phyloP scores from a whole-genome alignment of 768 basidiomycete species.

The Heimioporus sp. region DNA sequence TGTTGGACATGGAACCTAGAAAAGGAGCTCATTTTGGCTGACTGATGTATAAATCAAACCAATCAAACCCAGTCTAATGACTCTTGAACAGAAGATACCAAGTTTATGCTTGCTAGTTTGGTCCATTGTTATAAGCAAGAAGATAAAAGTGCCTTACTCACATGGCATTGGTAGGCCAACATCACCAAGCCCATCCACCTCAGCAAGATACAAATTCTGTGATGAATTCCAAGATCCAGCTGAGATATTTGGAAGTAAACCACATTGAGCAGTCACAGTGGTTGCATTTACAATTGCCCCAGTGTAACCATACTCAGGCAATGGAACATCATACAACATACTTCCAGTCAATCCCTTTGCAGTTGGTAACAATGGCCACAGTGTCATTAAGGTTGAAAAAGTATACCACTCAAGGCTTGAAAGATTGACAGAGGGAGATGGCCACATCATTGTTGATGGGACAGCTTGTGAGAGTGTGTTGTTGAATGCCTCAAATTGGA shows the following conservation, averaged over 20 bases:
- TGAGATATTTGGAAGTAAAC: constrained; percentile 8
- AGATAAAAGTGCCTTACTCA: background rate
- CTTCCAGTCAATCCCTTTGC: constrained; percentile 10
- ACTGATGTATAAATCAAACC: too few species aligned
- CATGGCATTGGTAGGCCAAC: background rate
- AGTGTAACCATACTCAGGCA: background rate
- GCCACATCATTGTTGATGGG: constrained; percentile 2
- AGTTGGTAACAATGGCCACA: constrained; percentile 4
- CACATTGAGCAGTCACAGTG: constrained; percentile 15
- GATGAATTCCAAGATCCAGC: background rate
- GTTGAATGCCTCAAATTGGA: constrained; percentile 18
- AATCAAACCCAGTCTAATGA: too few species aligned
- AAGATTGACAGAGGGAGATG: background rate
- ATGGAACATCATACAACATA: constrained; percentile 19
- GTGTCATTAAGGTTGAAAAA: background rate
- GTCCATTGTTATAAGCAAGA: too few species aligned
- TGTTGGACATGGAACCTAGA: background rate
- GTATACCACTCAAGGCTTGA: background rate
- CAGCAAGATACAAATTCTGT: background rate
- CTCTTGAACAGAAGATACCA: background rate
- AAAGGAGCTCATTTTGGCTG: background rate
- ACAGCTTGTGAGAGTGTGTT: background rate
- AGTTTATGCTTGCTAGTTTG: background rate
- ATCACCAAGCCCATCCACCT: constrained; percentile 7
- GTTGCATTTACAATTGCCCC: constrained; percentile 17